Conservation (phyloP, 2,329 filamentous ascomycete species). For the Aspergillus sp. region DNA sequence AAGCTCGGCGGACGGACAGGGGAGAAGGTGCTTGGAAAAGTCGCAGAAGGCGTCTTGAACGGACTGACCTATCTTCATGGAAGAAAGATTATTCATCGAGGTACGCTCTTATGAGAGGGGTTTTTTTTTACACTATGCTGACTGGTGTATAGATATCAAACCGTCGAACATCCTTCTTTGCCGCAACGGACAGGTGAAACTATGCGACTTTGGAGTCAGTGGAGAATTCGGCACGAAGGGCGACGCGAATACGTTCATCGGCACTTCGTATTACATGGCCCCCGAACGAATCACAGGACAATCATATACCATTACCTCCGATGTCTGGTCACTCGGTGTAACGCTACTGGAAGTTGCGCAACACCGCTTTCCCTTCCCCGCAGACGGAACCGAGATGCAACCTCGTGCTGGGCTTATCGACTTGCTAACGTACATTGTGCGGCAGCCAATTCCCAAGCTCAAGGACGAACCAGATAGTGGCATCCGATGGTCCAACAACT, state of each 20-base stretch:
- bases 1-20: slow-evolving; percentile 91
- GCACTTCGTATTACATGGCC: slow-evolving; percentile 99
- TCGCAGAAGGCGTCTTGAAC: slow-evolving; percentile 91
- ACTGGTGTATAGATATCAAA: slow-evolving; percentile 74
- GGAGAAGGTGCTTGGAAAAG: slow-evolving; percentile 95
- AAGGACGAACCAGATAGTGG: slow-evolving; percentile 91
- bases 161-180: slow-evolving; percentile 95
- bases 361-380: slow-evolving; percentile 96
- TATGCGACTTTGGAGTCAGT: slow-evolving; percentile 97
- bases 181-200: slow-evolving; percentile 89
- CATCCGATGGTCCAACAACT: slow-evolving; percentile 94
- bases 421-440: slow-evolving; percentile 94
- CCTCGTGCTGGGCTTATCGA: slow-evolving; percentile 92
- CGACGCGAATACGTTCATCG: slow-evolving; percentile 98
- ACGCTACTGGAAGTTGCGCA: slow-evolving; percentile 99
- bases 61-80: slow-evolving; percentile 94
- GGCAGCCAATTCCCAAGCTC: slow-evolving; percentile 90
- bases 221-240: slow-evolving; percentile 98
- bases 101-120: slow-evolving; percentile 35
- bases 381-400: slow-evolving; percentile 94
- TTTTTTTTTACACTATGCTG: neutral
- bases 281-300: slow-evolving; percentile 97
- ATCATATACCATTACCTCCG: slow-evolving; percentile 96
- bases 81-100: slow-evolving; percentile 94
- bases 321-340: slow-evolving; percentile 97